These are phyloP conservation scores for Suhomyces canberraensis DNA, from an alignment of 805 yeast genomes.

Conservation along the genomic window DNA sequence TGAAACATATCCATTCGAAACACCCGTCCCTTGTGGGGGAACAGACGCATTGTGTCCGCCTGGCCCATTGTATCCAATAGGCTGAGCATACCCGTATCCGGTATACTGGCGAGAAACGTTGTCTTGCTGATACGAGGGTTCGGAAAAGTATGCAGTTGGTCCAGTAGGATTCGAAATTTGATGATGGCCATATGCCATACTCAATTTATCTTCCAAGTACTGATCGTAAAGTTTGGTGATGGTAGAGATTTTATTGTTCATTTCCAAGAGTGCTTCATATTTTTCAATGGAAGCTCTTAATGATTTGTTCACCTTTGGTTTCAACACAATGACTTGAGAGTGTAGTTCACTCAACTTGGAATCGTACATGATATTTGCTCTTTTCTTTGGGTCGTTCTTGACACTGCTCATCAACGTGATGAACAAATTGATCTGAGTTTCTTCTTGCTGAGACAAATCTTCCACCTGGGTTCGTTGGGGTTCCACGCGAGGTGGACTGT, in stretches of 20 bases:
- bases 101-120: background rate
- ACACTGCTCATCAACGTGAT: constrained; percentile 59
- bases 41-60: background rate
- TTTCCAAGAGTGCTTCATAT: constrained; percentile 63
- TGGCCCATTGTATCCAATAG: background rate
- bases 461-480: constrained; percentile 12
- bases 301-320: constrained; percentile 67
- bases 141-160: background rate
- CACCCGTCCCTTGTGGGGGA: background rate
- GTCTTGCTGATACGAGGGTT: background rate
- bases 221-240: constrained; percentile 75
- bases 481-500: background rate
- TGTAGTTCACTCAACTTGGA: constrained; percentile 55
- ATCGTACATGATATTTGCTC: constrained; percentile 40
- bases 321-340: constrained; percentile 53
- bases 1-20: background rate
- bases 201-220: constrained; percentile 54
- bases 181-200: constrained; percentile 35
- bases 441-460: constrained; percentile 58
- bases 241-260: constrained; percentile 76
- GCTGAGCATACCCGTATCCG: background rate
- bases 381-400: constrained; percentile 45
- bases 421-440: constrained; percentile 65
- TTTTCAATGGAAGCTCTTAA: constrained; percentile 55
- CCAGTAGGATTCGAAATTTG: background rate